Conservation (phyloP, 192 early-diverging fungal genomes). For the Mortierella hygrophila region DNA sequence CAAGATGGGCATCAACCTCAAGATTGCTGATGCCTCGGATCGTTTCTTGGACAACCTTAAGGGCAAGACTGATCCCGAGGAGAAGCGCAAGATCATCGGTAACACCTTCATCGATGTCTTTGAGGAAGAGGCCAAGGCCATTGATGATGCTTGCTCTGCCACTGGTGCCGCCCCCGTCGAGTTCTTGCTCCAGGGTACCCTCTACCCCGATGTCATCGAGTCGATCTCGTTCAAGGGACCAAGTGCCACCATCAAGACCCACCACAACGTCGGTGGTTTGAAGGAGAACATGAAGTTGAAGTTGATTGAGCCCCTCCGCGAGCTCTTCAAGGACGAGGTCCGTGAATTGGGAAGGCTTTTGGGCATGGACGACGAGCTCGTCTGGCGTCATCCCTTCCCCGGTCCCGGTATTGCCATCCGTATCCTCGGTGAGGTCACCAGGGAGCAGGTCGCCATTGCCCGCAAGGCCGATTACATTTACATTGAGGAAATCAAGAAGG, state of each 20-base stretch:
- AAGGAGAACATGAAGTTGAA: constrained; percentile 98
- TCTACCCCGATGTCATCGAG: constrained; percentile 99
- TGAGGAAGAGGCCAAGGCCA: constrained; percentile 90
- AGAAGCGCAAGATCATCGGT: constrained; percentile 99
- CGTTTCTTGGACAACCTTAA: constrained; percentile 88
- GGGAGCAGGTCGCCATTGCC: constrained; percentile 93
- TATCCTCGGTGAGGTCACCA: constrained; percentile 96
- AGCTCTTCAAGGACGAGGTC: constrained; percentile 99
- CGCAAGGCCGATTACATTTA: constrained; percentile 96
- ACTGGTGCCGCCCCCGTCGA: constrained; percentile 85
- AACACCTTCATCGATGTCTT: constrained; percentile 99
- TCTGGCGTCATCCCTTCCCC: constrained; percentile 99
- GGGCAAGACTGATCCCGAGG: constrained; percentile 95
- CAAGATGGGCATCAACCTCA: constrained; percentile 96
- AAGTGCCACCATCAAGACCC: constrained; percentile 98
- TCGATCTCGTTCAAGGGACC: constrained; percentile 99
- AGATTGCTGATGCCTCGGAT: constrained; percentile 88
- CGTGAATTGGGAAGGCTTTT: constrained; percentile 94
- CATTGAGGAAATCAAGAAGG: constrained; percentile 99
- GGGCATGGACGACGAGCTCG: constrained; percentile 91
- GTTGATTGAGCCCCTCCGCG: constrained; percentile 97
- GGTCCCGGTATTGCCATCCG: constrained; percentile 99
- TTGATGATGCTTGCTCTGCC: constrained; percentile 83
- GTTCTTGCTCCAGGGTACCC: constrained; percentile 96
- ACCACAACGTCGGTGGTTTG: constrained; percentile 99